Percentiles rank a stretch among this genome's conserved stretches.
These are phyloP conservation scores for Globisporangium nagaii DNA, from an alignment of 352 stramenopile species.

Conservation along the genomic window DNA sequence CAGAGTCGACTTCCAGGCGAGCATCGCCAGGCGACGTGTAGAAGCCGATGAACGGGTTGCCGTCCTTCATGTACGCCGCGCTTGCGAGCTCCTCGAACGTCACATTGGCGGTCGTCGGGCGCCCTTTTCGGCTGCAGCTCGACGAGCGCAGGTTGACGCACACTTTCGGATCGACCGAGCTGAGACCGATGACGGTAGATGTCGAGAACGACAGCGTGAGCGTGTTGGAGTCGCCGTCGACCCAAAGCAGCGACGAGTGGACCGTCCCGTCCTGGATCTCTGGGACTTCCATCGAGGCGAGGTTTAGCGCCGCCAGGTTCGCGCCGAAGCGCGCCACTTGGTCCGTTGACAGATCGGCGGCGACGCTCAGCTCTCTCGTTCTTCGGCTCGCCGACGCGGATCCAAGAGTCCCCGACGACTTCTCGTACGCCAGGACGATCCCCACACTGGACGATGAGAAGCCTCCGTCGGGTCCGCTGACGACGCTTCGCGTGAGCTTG, in stretches of 20 bases:
- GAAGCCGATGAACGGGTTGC: constrained; percentile 72
- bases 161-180: constrained; percentile 58
- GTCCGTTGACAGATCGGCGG: constrained; percentile 18
- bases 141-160: constrained; percentile 61
- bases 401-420: constrained; percentile 25
- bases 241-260: constrained; percentile 72
- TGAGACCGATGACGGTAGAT: constrained; percentile 58
- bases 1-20: constrained; percentile 33
- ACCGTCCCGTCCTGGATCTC: constrained; percentile 31
- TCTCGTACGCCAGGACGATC: constrained; percentile 55
- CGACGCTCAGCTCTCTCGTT: constrained; percentile 40
- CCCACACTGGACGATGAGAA: constrained; percentile 22
- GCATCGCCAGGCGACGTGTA: constrained; percentile 56
- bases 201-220: constrained; percentile 76
- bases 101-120: constrained; percentile 38
- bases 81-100: constrained; percentile 27
- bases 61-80: constrained; percentile 63
- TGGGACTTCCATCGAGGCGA: constrained; percentile 57
- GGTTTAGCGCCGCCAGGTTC: constrained; percentile 40
- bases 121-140: constrained; percentile 44
- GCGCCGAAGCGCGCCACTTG: constrained; percentile 8
- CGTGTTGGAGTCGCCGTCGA: constrained; percentile 58
- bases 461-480: constrained; percentile 37
- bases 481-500: constrained; percentile 48
- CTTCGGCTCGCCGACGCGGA: constrained; percentile 26